phyloP scores from a whole-genome alignment of 352 stramenopile genomes.

The Phytophthora multivora region DNA sequence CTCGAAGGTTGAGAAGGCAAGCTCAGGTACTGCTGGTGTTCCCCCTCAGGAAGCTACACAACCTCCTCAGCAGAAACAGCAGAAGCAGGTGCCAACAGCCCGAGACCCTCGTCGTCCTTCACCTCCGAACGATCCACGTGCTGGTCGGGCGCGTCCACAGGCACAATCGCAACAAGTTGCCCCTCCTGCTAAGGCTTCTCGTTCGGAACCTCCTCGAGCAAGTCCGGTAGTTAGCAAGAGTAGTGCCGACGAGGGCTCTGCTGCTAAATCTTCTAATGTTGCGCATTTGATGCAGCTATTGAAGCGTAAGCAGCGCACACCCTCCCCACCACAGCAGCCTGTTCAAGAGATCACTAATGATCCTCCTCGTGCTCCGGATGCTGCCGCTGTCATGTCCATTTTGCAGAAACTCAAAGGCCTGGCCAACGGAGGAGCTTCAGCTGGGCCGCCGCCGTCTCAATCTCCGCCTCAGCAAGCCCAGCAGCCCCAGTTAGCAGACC shows the following conservation, averaged over 20 bases:
- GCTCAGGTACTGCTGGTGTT: conserved; percentile 8
- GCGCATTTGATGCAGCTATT: conserved; percentile 84
- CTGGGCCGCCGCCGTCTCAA: conserved; percentile 15
- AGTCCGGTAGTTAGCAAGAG: conserved; percentile 17
- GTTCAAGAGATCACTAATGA: conserved; percentile 67
- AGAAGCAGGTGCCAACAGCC: conserved; percentile 18
- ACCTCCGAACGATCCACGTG: conserved; percentile 30
- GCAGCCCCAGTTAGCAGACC: conserved; percentile 19
- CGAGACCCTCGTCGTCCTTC: conserved; percentile 43
- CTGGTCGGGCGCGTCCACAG: conserved; percentile 9
- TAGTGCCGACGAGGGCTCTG: conserved; percentile 17
- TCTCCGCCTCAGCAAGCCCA: conserved; percentile 14
- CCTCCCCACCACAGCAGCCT: conserved; percentile 28
- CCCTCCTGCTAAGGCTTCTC: conserved; percentile 21
- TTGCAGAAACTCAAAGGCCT: conserved; percentile 82
- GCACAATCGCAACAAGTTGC: conserved; percentile 7
- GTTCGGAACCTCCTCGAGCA: conserved; percentile 20
- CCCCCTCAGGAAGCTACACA: conserved; percentile 18
- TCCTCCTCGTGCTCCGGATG: conserved; percentile 52
- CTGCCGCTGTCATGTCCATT: conserved; percentile 85
- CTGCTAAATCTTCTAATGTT: conserved; percentile 70
- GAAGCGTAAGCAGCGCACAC: conserved; percentile 64
- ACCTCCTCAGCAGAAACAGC: conserved; percentile 1
- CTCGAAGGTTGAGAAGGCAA: conserved; percentile 30
- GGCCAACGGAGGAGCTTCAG: conserved; percentile 22